Conservation (phyloP, 306 rosid species). For the Nissolia schottii region DNA sequence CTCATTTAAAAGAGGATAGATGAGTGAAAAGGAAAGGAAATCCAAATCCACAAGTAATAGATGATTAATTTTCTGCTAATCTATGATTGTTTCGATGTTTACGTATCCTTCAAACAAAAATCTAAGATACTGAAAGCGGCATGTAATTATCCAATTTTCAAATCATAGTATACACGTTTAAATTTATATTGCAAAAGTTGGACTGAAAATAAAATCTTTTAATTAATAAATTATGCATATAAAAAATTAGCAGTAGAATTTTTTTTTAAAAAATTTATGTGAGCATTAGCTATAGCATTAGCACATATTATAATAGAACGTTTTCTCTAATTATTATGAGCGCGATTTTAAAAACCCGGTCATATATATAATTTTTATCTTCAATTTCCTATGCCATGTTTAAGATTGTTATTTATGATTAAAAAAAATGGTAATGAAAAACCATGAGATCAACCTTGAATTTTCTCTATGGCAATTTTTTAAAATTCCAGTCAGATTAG, state of each 20-base stretch:
- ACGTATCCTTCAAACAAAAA: not conserved
- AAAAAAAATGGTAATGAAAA: not conserved
- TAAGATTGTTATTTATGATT: too few relatives aligned
- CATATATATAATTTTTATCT: too few relatives aligned
- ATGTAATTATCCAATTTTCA: not conserved
- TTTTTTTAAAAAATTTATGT: too few relatives aligned
- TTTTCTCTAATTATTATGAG: too few relatives aligned
- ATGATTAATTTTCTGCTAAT: not conserved
- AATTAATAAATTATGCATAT: not conserved
- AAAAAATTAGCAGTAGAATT: too few relatives aligned
- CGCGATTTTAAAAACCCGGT: too few relatives aligned
- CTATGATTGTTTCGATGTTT: not conserved
- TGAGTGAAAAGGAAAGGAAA: not conserved
- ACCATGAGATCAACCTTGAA: not conserved
- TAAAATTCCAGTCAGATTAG: not conserved
- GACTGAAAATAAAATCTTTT: not conserved
- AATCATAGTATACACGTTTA: not conserved
- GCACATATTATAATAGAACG: too few relatives aligned
- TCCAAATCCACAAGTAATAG: not conserved
- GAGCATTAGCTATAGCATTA: too few relatives aligned
- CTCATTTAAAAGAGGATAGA: not conserved
- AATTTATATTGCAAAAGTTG: not conserved
- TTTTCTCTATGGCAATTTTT: not conserved
- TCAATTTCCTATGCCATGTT: not conserved
- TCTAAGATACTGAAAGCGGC: not conserved